A percentile compares a stretch with the other conserved stretches of the same genome.
phyloP scores from a whole-genome alignment of 495 filamentous ascomycete species.

The Neurospora pannonica region DNA sequence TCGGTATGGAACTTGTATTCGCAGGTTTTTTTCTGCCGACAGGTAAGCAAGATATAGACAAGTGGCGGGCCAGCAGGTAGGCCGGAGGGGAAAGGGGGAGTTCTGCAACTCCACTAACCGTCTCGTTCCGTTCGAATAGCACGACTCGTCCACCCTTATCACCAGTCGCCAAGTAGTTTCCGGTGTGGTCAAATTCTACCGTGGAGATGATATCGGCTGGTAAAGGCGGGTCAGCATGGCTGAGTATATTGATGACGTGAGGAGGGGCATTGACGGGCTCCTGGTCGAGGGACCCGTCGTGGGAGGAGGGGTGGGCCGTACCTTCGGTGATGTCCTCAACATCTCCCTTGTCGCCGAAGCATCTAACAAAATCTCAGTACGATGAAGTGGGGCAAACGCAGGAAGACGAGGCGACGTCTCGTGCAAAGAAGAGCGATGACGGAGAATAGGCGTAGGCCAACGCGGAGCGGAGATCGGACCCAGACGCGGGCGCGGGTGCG shows the following conservation, averaged over 20 bases:
- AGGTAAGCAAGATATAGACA: slow-evolving; percentile 3
- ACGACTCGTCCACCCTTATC: slow-evolving; percentile 97
- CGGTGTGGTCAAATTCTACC: slow-evolving; percentile 97
- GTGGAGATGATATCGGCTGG: slow-evolving; percentile 98
- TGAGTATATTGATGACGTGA: neutral
- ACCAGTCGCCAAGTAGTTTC: slow-evolving; percentile 94
- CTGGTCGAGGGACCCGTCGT: neutral
- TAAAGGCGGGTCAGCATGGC: slow-evolving; percentile 17
- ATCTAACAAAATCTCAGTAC: slow-evolving; percentile 44
- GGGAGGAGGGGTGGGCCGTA: slow-evolving; percentile 29
- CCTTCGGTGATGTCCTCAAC: slow-evolving; percentile 99
- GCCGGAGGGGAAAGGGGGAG: neutral
- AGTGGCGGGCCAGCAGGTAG: neutral
- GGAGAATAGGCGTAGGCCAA: neutral
- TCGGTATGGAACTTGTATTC: slow-evolving; percentile 99
- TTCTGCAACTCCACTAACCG: slow-evolving; percentile 47
- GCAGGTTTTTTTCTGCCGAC: slow-evolving; percentile 91
- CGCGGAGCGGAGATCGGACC: neutral
- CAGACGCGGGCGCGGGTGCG: neutral
- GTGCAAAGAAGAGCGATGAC: neutral
- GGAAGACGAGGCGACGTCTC: neutral
- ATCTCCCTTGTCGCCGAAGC: slow-evolving; percentile 99
- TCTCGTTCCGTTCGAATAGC: slow-evolving; percentile 95
- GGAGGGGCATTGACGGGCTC: neutral
- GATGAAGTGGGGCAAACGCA: slow-evolving; percentile 5